Percentiles rank a stretch among this genome's conserved stretches.
These are phyloP conservation scores for Symbiodinium natans DNA, from an alignment of 73 alveolate genomes.

Conservation along the genomic window DNA sequence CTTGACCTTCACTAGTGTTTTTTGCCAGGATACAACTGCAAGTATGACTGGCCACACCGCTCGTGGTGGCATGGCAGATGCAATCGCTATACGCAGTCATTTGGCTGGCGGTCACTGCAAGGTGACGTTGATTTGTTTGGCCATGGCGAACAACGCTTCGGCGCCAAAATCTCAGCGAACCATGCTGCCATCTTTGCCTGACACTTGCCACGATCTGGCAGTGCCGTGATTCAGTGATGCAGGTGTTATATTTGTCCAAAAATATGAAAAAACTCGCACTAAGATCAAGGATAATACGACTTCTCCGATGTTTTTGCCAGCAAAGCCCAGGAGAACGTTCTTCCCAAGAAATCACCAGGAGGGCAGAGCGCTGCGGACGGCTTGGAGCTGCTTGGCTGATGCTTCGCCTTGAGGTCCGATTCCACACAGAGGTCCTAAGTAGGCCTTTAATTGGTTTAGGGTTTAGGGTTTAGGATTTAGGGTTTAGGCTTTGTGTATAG, in stretches of 20 bases:
- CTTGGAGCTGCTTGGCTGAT: neutral
- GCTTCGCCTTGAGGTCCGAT: too few relatives aligned
- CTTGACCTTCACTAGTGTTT: too few relatives aligned
- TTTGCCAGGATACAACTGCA: neutral
- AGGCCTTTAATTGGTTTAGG: too few relatives aligned
- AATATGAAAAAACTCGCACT: too few relatives aligned
- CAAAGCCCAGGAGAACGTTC: neutral
- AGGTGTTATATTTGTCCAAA: neutral
- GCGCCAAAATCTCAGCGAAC: neutral
- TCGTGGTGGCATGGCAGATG: neutral
- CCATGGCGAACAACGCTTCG: slow-evolving; percentile 1
- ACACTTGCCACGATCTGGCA: neutral
- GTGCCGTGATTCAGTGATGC: neutral
- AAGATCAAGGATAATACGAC: too few relatives aligned
- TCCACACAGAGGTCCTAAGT: too few relatives aligned
- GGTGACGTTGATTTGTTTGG: neutral
- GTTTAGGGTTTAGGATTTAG: too few relatives aligned
- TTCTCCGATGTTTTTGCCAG: neutral
- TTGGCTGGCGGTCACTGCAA: neutral
- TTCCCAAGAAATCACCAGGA: neutral
- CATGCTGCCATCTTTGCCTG: slow-evolving; percentile 10
- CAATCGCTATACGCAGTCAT: neutral
- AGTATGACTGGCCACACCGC: neutral
- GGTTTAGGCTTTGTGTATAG: too few relatives aligned
- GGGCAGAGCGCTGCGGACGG: neutral